These are phyloP conservation scores for Aureobasidium sp. DNA, from an alignment of 2,329 filamentous ascomycete species.

Conservation along the genomic window DNA sequence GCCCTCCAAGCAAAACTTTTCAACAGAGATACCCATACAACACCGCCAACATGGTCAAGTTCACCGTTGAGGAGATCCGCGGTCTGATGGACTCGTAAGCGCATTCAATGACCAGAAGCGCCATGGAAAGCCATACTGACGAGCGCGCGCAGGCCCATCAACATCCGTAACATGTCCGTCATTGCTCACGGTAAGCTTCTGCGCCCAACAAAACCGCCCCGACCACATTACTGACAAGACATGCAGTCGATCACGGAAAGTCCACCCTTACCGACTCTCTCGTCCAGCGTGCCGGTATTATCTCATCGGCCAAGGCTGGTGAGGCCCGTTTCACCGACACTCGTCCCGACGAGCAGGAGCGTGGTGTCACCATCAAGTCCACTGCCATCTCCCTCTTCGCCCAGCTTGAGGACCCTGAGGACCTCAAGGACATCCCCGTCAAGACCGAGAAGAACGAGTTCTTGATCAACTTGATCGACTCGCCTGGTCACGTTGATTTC, in stretches of 20 bases:
- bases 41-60: constrained; percentile 99
- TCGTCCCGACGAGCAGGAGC: constrained; percentile 94
- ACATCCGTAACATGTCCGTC: constrained; percentile 95
- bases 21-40: constrained; percentile 30
- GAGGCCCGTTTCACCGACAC: constrained; percentile 96
- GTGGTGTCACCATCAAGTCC: constrained; percentile 99
- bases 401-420: constrained; percentile 68
- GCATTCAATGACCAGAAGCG: not conserved
- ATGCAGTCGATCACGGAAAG: constrained; percentile 92
- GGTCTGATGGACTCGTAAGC: constrained; percentile 53
- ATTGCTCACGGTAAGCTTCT: constrained; percentile 77
- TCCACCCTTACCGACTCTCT: constrained; percentile 99
- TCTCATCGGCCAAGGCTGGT: constrained; percentile 95
- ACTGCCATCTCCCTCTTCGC: constrained; percentile 98
- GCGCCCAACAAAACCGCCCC: not conserved
- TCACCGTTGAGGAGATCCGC: constrained; percentile 93
- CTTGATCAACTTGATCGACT: constrained; percentile 99
- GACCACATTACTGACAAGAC: not conserved
- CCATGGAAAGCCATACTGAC: not conserved
- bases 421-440: constrained; percentile 90
- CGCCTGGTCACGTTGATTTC: constrained; percentile 99
- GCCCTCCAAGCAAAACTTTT: constrained; percentile 20
- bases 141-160: constrained; percentile 50
- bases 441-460: constrained; percentile 90
- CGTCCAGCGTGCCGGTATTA: constrained; percentile 98